phyloP scores from a whole-genome alignment of 208 protist species.

The Porcisia deanei region DNA sequence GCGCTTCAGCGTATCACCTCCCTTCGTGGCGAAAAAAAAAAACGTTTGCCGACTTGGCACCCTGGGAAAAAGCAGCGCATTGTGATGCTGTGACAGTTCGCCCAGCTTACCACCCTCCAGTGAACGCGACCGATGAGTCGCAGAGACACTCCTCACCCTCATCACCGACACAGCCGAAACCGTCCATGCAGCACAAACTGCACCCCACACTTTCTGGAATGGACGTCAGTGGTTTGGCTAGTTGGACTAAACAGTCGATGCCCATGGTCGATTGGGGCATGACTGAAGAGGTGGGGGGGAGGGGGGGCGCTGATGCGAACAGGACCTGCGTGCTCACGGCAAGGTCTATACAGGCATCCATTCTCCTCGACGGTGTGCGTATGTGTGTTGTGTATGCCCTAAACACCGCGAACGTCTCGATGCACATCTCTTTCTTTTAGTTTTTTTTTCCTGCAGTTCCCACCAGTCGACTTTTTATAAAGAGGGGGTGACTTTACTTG shows the following conservation, averaged over 20 bases:
- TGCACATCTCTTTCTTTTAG: neutral
- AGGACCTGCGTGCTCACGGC: neutral
- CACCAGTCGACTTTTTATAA: neutral
- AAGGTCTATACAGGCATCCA: neutral
- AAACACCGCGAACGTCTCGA: neutral
- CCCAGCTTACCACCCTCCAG: neutral
- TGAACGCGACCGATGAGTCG: neutral
- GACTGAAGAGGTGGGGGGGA: neutral
- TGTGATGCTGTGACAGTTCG: neutral
- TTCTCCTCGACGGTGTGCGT: neutral
- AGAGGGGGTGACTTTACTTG: too few species aligned
- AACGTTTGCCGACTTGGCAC: neutral
- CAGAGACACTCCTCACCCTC: neutral
- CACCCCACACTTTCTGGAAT: neutral
- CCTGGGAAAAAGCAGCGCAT: neutral
- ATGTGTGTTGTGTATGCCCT: neutral
- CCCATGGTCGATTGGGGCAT: neutral
- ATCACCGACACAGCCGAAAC: neutral
- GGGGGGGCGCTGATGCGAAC: neutral
- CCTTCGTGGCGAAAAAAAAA: neutral
- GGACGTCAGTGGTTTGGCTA: neutral
- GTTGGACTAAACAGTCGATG: neutral
- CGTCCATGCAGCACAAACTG: neutral
- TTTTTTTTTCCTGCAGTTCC: conserved; percentile 14
- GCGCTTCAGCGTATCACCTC: neutral